Conservation (phyloP, 441 rosid species). For the Syzygium malaccense region DNA sequence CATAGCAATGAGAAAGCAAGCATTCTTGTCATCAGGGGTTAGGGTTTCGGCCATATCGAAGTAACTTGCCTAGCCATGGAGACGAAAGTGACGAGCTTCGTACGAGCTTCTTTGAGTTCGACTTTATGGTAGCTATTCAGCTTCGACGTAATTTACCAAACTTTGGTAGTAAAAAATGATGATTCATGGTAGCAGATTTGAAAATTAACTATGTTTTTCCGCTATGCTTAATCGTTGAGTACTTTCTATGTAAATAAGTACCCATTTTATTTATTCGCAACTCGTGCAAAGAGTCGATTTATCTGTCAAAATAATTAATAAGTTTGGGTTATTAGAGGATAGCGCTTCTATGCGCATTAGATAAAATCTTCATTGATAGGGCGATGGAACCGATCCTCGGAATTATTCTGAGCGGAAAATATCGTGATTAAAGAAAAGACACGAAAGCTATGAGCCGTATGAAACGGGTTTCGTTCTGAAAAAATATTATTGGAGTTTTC, state of each 20-base stretch:
- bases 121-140: not conserved
- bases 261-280: not conserved
- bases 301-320: not conserved
- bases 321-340: not conserved
- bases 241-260: not conserved
- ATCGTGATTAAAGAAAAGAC: not conserved
- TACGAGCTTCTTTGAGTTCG: not conserved
- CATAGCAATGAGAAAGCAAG: not conserved
- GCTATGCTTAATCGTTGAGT: not conserved
- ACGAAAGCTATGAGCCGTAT: fast-evolving
- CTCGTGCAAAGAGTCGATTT: not conserved
- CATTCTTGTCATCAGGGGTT: not conserved
- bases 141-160: not conserved
- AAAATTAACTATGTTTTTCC: not conserved
- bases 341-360: not conserved
- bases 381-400: not conserved
- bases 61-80: not conserved
- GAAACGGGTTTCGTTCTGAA: not conserved
- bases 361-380: not conserved
- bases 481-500: not conserved
- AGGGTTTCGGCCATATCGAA: not conserved
- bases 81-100: not conserved
- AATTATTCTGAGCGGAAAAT: not conserved
- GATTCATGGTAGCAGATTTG: not conserved
- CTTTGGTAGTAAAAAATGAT: not conserved